phyloP scores from a whole-genome alignment of 495 filamentous ascomycete genomes.

The Annulohypoxylon stygium region DNA sequence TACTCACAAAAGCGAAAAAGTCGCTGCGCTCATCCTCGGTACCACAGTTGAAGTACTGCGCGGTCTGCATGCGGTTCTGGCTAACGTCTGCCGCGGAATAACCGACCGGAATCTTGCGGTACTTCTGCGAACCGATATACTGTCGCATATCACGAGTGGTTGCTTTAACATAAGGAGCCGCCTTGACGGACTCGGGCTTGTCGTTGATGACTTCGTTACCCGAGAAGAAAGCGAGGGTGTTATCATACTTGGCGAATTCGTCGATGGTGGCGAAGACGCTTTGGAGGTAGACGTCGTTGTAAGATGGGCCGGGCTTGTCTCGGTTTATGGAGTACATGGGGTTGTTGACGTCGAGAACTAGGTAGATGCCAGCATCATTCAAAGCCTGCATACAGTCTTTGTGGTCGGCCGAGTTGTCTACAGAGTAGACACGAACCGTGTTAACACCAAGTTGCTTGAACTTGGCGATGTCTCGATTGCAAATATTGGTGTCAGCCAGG shows the following conservation, averaged over 20 bases:
- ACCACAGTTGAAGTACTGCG: conserved; percentile 95
- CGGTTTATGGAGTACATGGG: conserved; percentile 83
- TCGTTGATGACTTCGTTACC: conserved; percentile 98
- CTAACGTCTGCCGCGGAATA: conserved; percentile 92
- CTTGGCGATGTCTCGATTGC: conserved; percentile 84
- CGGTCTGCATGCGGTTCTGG: conserved; percentile 88
- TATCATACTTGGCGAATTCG: conserved; percentile 85
- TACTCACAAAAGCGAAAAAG: conserved; percentile 87
- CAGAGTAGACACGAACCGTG: conserved; percentile 91
- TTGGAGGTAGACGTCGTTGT: conserved; percentile 93
- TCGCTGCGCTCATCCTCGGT: conserved; percentile 85
- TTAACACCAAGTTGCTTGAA: conserved; percentile 92
- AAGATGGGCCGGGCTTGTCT: conserved; percentile 77
- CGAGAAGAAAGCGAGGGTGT: conserved; percentile 95
- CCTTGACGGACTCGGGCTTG: conserved; percentile 72
- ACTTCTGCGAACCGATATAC: conserved; percentile 80
- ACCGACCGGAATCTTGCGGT: conserved; percentile 87
- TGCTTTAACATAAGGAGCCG: conserved; percentile 92
- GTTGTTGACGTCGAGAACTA: conserved; percentile 82
- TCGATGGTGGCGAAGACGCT: conserved; percentile 94
- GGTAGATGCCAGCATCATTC: conserved; percentile 89
- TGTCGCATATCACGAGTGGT: conserved; percentile 91
- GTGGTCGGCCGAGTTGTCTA: conserved; percentile 88
- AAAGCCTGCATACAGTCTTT: conserved; percentile 86
- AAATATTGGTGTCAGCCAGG: conserved; percentile 75